Evolutionary conservation across 225 moss, liverwort and hornwort genomes (phyloP).

Genomic region (Rhytidiadelphus loreus): DNA sequence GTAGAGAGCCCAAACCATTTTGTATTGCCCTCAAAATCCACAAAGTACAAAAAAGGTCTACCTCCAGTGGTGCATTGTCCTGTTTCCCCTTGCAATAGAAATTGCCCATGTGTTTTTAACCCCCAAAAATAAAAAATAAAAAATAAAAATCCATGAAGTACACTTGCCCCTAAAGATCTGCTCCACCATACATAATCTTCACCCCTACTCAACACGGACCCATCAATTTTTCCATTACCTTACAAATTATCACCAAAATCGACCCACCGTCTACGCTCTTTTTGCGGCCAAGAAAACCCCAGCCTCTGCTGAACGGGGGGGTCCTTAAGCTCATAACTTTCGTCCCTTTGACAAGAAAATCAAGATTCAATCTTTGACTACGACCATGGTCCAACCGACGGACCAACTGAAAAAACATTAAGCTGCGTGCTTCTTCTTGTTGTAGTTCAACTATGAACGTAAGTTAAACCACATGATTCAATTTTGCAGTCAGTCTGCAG

Average conservation of each 20-base stretch:
- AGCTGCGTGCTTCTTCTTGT: too few species aligned
- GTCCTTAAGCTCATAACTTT: not conserved
- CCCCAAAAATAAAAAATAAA: too few species aligned
- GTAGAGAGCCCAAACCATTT: not conserved
- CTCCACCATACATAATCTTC: not conserved
- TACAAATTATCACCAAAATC: not conserved
- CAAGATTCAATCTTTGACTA: not conserved
- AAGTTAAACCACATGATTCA: not conserved
- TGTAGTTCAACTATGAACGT: rapidly evolving
- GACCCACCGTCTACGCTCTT: not conserved
- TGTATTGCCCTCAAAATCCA: not conserved
- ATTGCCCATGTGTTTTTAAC: too few species aligned
- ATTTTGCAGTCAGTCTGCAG: not conserved
- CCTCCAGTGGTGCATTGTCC: too few species aligned
- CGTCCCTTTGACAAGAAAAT: not conserved
- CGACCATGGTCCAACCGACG: not conserved
- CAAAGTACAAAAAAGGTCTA: too few species aligned
- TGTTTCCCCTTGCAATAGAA: too few species aligned
- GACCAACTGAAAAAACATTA: not conserved
- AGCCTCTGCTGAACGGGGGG: too few species aligned
- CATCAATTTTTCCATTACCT: not conserved
- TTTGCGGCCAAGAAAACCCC: not conserved
- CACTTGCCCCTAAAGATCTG: not conserved
- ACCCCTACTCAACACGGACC: not conserved
- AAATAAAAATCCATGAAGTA: not conserved